A percentile compares a stretch with the other conserved stretches of the same genome.
These are phyloP conservation scores for Blastocystis sp. DNA, from an alignment of 352 stramenopile genomes.

Conservation along the genomic window DNA sequence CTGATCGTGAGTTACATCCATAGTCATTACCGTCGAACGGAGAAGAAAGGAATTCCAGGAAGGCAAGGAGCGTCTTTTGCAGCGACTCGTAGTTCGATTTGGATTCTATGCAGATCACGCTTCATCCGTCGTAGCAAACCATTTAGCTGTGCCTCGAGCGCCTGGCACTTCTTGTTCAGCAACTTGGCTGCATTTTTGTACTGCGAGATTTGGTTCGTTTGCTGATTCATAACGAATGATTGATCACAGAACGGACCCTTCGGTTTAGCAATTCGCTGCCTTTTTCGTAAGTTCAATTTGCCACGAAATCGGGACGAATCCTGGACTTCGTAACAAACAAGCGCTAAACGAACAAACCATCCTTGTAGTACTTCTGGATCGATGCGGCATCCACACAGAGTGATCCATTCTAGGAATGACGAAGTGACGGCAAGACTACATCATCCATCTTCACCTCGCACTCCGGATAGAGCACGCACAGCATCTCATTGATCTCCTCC, in stretches of 20 bases:
- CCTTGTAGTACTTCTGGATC: slow-evolving; percentile 19
- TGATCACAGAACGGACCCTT: not conserved
- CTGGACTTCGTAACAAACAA: not conserved
- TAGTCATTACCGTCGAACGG: slow-evolving; percentile 25
- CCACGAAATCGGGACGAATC: not conserved
- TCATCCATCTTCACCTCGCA: not conserved
- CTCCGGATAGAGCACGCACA: slow-evolving; percentile 27
- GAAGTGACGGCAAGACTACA: not conserved
- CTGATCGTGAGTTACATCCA: not conserved
- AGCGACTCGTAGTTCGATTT: not conserved
- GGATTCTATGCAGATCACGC: slow-evolving; percentile 2
- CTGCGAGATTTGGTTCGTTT: slow-evolving; percentile 29
- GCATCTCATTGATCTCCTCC: slow-evolving; percentile 1
- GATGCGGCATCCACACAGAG: not conserved
- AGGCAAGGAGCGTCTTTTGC: slow-evolving; percentile 14
- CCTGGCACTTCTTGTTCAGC: slow-evolving; percentile 64
- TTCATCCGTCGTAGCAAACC: not conserved
- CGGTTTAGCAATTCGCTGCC: not conserved
- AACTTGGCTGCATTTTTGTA: slow-evolving; percentile 64
- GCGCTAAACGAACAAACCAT: not conserved
- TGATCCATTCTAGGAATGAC: slow-evolving; percentile 26
- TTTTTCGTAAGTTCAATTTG: not conserved
- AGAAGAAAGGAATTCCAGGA: slow-evolving; percentile 48
- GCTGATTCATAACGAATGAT: slow-evolving; percentile 27
- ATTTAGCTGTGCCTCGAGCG: slow-evolving; percentile 37